phyloP scores from a whole-genome alignment of 257 asterid genomes.

The Penstemon eatonii region DNA sequence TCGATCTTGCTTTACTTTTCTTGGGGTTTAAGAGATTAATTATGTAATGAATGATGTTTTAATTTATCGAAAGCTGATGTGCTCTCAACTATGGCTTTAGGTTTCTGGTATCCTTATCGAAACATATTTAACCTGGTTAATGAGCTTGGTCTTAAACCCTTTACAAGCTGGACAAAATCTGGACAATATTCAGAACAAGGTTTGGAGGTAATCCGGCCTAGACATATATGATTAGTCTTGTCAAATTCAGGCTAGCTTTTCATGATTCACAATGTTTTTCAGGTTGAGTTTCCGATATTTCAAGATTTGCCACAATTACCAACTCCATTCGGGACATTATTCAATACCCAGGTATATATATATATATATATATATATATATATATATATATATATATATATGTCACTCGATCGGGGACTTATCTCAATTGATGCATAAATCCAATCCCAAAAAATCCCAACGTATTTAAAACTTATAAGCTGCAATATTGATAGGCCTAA shows the following conservation, averaged over 20 bases:
- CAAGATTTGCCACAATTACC: constrained; percentile 52
- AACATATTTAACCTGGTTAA: constrained; percentile 56
- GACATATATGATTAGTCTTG: neutral
- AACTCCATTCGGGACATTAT: constrained; percentile 58
- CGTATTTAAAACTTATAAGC: constrained; percentile 2
- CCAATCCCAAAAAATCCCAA: neutral
- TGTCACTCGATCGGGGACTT: neutral
- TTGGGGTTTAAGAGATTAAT: no score
- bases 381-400: constrained; percentile 23
- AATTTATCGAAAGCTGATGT: neutral
- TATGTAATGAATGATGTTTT: neutral
- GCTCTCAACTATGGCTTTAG: constrained; percentile 28
- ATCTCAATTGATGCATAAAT: no score
- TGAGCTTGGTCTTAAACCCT: constrained; percentile 57
- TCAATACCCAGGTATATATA: constrained; percentile 48
- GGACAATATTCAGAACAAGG: constrained; percentile 61
- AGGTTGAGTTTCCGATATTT: constrained; percentile 61
- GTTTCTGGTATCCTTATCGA: constrained; percentile 55
- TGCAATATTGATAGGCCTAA: constrained; percentile 14
- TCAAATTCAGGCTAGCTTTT: neutral
- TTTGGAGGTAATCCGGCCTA: constrained; percentile 42
- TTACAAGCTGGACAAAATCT: constrained; percentile 58
- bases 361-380: neutral
- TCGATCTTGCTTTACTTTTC: no score
- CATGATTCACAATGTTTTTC: constrained; percentile 13